Conservation (phyloP, 768 basidiomycete species). For the Leccinum imitatum region DNA sequence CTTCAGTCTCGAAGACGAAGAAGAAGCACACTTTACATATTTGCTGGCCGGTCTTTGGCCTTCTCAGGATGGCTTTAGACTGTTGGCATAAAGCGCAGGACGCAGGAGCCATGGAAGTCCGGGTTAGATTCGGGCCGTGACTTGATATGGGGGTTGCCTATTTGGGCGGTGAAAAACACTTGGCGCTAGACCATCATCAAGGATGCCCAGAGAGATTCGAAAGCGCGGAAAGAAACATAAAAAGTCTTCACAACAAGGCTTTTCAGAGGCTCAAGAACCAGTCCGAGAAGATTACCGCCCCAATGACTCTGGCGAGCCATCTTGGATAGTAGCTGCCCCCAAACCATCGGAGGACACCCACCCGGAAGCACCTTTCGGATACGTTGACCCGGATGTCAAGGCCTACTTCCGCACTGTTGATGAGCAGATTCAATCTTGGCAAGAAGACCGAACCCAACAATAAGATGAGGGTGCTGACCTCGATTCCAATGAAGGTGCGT, state of each 20-base stretch:
- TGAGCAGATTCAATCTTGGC: conserved; percentile 85
- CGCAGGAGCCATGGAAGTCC: conserved; percentile 69
- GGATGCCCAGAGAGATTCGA: conserved; percentile 73
- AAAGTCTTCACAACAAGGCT: conserved; percentile 37
- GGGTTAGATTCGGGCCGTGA: not conserved
- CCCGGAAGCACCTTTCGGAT: conserved; percentile 83
- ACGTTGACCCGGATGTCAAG: conserved; percentile 85
- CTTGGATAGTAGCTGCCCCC: conserved; percentile 63
- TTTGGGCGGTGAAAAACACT: conserved; percentile 6
- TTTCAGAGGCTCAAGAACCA: not conserved
- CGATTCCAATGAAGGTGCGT: conserved; percentile 72
- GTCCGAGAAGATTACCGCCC: conserved; percentile 3
- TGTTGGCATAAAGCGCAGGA: conserved; percentile 75
- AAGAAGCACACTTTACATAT: conserved; percentile 97
- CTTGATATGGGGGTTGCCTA: not conserved
- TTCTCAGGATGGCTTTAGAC: conserved; percentile 81
- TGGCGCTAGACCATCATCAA: not conserved
- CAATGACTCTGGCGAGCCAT: conserved; percentile 45
- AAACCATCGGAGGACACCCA: conserved; percentile 43
- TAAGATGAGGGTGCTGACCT: conserved; percentile 46
- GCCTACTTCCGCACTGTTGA: conserved; percentile 92
- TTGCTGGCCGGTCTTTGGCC: conserved; percentile 97
- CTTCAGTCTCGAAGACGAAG: conserved; percentile 96
- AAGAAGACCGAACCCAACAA: conserved; percentile 44
- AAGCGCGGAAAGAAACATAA: conserved; percentile 79